A percentile compares a stretch with the other conserved stretches of the same genome.
These are phyloP conservation scores for Phascolomyces articulosus DNA, from an alignment of 371 early-diverging fungal species.

Conservation along the genomic window DNA sequence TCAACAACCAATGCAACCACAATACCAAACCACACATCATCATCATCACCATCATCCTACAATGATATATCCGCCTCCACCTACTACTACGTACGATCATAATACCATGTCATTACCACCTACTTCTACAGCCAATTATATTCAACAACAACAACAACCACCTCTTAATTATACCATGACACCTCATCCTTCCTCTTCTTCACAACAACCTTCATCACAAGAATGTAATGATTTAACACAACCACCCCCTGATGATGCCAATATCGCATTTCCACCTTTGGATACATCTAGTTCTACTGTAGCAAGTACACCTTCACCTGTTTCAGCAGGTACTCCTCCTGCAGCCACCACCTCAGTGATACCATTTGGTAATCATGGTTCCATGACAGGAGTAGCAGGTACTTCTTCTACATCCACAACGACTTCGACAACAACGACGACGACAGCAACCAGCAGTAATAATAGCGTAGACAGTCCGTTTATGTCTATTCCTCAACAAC, in stretches of 20 bases:
- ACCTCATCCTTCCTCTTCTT: neutral
- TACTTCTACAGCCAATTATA: slow-evolving; percentile 4
- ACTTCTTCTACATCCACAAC: neutral
- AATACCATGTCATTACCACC: slow-evolving; percentile 3
- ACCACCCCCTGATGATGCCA: slow-evolving; percentile 4
- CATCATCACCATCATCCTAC: neutral
- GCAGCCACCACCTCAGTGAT: neutral
- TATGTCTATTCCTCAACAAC: neutral
- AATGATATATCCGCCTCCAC: neutral
- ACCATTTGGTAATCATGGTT: neutral
- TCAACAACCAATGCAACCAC: neutral
- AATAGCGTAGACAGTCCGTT: slow-evolving; percentile 1
- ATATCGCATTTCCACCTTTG: slow-evolving; percentile 17
- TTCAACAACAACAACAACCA: slow-evolving; percentile 10
- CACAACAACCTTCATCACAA: neutral
- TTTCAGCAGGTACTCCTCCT: slow-evolving; percentile 2
- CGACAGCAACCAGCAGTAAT: slow-evolving; percentile 13
- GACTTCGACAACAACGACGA: slow-evolving; percentile 2
- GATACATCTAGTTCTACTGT: slow-evolving; percentile 16
- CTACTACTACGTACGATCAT: neutral
- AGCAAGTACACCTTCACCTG: slow-evolving; percentile 11
- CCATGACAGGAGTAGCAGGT: neutral
- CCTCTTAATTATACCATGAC: neutral
- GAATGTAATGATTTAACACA: neutral
- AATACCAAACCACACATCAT: neutral